Base-by-base conservation (phyloP, 1,284 basidiomycete species). In the Taiwanofungus camphoratus region DNA sequence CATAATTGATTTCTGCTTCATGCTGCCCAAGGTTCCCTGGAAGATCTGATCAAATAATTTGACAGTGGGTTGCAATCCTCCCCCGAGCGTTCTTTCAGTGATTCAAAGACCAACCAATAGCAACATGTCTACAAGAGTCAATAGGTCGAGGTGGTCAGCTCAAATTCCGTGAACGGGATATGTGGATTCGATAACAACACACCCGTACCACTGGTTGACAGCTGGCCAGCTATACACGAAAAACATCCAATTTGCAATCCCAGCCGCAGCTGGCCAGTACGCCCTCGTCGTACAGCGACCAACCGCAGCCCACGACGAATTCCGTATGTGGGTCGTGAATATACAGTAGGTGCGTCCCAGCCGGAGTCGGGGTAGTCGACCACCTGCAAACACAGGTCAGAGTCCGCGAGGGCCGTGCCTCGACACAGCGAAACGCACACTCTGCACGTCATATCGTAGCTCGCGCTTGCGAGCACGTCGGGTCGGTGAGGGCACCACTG, bases 401-500 rank as follows among this genome's bases (percentile, higher is more conserved):
- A 22, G 16, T 16, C 20, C 26, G 19, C 6, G n/a, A n/a, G n/a
- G n/a, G n/a, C n/a, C n/a, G n/a, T n/a, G 39, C 5, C 20, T 12
- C 12, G 39, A 34, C 19, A 30, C 40, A 38, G 15, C 41, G 39
- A 43, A 22, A 36, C 38, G 46, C 71, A 97, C 79, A 94, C 73
- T 63, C 91, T 73, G 61, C 88, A 92, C 2, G 91, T 92, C 95
- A 98, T 99, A 62, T 99, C 95, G 65, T 98, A 99, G 51, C 87
- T 86, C 16, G 87, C 88, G 40, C 79, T 87, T 0, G 89, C 87
- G 19, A 98, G 66, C 7, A 93, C 57, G 53, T 91, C 83, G 2
- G 84, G 67, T n/a, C 75, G 67, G 61, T 85, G 82, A 16, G 84
- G 54, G 71, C 80, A 81, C 86, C 86, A 90, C 52, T 89, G 84